A percentile compares a stretch with the other conserved stretches of the same genome.
These are phyloP conservation scores for Cladosporium sphaerospermum DNA, from an alignment of 2,329 filamentous ascomycete genomes.

Conservation along the genomic window DNA sequence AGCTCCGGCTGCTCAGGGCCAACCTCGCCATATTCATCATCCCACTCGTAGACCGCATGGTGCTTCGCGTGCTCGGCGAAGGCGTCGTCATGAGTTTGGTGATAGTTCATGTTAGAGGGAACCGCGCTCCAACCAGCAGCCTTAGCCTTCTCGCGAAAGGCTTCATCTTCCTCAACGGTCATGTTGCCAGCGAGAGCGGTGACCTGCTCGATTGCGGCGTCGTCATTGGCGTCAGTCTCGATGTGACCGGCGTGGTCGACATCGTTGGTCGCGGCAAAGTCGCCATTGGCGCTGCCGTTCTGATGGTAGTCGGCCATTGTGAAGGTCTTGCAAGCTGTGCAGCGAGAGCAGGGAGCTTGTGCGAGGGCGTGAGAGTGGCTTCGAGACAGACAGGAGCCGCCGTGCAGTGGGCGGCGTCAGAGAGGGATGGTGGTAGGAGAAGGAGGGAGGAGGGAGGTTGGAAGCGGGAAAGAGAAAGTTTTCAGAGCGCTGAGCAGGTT, in stretches of 20 bases:
- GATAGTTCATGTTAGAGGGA: conserved; percentile 24
- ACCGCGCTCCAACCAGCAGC: conserved; percentile 25
- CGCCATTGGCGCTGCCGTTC: no score
- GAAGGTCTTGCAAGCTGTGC: no score
- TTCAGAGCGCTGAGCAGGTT: not conserved
- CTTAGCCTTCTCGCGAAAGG: conserved; percentile 11
- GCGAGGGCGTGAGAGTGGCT: not conserved
- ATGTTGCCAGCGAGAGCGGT: not conserved
- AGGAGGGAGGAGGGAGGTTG: not conserved
- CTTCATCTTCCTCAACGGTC: conserved; percentile 9
- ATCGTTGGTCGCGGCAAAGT: not conserved
- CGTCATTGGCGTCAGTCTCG: not conserved
- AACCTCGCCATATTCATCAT: conserved; percentile 78
- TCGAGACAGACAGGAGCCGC: no score
- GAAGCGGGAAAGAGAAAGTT: no score
- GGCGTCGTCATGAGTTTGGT: conserved; percentile 16
- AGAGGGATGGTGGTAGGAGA: not conserved
- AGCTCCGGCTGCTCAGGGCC: conserved; percentile 65
- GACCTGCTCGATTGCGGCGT: not conserved
- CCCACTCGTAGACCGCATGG: conserved; percentile 72
- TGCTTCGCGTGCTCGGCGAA: conserved; percentile 44
- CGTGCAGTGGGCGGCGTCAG: no score
- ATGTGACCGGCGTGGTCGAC: not conserved
- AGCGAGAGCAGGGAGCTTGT: not conserved
- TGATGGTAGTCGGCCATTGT: no score